Percentiles rank a stretch among this genome's conserved stretches.
Evolutionary conservation across 306 rosid species (phyloP).

Genomic region (Mimosa bimucronata): DNA sequence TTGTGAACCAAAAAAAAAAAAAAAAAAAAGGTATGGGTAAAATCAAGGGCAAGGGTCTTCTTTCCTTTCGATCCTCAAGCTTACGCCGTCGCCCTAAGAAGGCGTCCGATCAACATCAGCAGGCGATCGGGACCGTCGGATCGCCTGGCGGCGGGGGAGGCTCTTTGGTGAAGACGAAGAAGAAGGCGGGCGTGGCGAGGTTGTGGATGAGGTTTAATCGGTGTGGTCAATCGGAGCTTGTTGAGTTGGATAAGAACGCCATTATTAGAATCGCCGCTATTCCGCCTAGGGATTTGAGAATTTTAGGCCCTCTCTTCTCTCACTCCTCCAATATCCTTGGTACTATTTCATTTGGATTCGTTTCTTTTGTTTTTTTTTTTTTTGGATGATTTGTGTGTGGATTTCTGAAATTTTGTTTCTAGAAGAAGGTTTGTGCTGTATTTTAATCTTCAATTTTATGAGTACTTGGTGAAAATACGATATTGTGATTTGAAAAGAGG

Average conservation of each 20-base stretch:
- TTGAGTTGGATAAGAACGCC: slow-evolving; percentile 81
- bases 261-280: slow-evolving; percentile 77
- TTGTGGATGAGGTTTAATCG: slow-evolving; percentile 91
- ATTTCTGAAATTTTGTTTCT: not conserved
- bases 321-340: slow-evolving; percentile 94
- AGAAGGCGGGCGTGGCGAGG: slow-evolving; percentile 82
- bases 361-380: not conserved
- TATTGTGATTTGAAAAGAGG: not conserved
- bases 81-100: slow-evolving; percentile 71
- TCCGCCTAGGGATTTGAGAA: slow-evolving; percentile 88
- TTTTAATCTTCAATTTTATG: not conserved
- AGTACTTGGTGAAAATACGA: not conserved
- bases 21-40: slow-evolving; percentile 50
- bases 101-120: slow-evolving; percentile 22
- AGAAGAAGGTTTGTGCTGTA: not conserved
- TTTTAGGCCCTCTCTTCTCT: slow-evolving; percentile 93
- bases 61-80: slow-evolving; percentile 69
- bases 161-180: slow-evolving; percentile 62
- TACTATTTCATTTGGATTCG: slow-evolving; percentile 38
- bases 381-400: not conserved
- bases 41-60: slow-evolving; percentile 42
- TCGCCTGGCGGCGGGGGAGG: slow-evolving; percentile 33
- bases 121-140: not conserved
- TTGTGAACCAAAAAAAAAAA: no score
- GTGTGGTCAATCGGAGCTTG: slow-evolving; percentile 74